Base-by-base conservation (phyloP, 306 rosid genomes). In the Quercus dentata region DNA sequence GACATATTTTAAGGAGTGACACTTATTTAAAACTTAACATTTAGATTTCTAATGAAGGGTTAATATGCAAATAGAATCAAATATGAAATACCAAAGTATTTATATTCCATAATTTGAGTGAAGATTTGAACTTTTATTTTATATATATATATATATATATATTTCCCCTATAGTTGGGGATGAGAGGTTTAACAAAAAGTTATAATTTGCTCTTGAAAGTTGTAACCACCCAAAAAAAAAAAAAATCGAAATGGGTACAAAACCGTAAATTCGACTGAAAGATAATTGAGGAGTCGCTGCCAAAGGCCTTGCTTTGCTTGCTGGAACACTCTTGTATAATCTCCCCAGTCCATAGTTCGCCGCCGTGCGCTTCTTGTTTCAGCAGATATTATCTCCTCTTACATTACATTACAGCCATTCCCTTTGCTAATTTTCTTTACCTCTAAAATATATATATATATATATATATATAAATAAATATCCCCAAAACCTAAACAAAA, bases 351-450 rank as follows among this genome's bases (percentile, higher is more conserved):
- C 74, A 13, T 9, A 64, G 68, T 27, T 68, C 80, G 88, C 84
- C 88, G 90, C 71, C 83, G 77, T 28, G 71, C 54, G 69, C 76
- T 71, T 74, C 83, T 28, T 21, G 74, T 78, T 74, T 55, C 17
- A 59, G 58, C 61, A 80, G 85, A 85, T 85, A 85, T 41, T 41
- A 41, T 41, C 46, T 41, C 46, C 11, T 41, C 46, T 41, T 41
- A 41, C 46, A 41, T 41, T 41, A 41, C 46, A 41, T 41, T 41
- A 41, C 46, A 41, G 46, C 46, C 46, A 41, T 41, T 41, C 46
- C 46, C 46, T 41, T 41, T 41, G 11, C 11, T 41, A 41, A 8
- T 41, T 10, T 59, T 23, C 18, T 9, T 21, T 23, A 23, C 7
- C 33, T 25, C 68, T 25, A 13, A 61, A 12, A 61, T 61, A 23